Evolutionary conservation across 139 green algal genomes (phyloP), one percentile per base, ranked within the genome.

Genomic region (Chlorella vulgaris): DNA sequence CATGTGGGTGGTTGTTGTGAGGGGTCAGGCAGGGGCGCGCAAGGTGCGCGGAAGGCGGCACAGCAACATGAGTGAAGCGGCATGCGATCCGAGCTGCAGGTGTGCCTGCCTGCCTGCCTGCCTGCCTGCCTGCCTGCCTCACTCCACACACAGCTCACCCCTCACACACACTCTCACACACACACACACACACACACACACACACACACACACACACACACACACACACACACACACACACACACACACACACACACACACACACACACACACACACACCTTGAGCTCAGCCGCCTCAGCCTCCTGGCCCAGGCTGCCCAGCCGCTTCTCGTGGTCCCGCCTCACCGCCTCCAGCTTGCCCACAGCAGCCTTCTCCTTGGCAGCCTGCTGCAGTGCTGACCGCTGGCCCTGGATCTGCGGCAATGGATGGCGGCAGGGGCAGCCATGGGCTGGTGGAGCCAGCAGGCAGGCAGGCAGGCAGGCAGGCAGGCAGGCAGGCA

Each of bases 271-370:
- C 5, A 7, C 74, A n/a, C 66, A 13, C 35, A 87, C 88, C 68
- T 88, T 85, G 31, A 80, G 74, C 69, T 93, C 87, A 18, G 80
- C 84, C 51, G 86, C 84, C 24, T 84, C 87, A 1, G 90, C 93
- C 67, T 95, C 91, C 40, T 51, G n/a, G 43, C 89, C 84, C 58
- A 98, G 86, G 33, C 78, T 86, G 50, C 88, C 80, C 50, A 87
- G 88, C n/a, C 94, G 89, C 85, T 84, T 80, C 22, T 80, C 81
- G 55, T 96, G 89, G 83, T 98, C 94, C 7, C 50, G 53, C 6
- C 81, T 62, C 50, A 98, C 91, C 33, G 88, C 91, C 65, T 97
- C 93, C 47, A 98, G 87, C 66, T 94, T 94, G n/a, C 73, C 83
- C 77, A 95, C 43, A 3, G 90, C 95, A 19, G 80, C 75, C 29